phyloP scores from a whole-genome alignment of 257 asterid species.

The Solanum arcanum region DNA sequence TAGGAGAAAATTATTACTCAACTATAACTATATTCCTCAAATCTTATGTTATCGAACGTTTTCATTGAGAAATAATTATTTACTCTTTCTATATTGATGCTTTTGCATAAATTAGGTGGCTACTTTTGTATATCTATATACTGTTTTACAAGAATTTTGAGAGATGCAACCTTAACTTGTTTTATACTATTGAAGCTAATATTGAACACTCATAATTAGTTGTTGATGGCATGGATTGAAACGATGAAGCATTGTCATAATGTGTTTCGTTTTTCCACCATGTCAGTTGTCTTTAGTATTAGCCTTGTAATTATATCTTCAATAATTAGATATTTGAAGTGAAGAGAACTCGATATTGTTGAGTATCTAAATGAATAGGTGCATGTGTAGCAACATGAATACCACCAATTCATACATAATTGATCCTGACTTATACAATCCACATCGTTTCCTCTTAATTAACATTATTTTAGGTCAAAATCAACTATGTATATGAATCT shows the following conservation, averaged over 20 bases:
- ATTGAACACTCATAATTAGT: no score
- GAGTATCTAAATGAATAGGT: not conserved
- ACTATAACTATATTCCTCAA: not conserved
- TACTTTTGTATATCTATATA: no score
- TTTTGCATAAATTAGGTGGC: no score
- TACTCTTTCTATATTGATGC: no score
- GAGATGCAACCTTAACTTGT: no score
- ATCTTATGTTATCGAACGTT: not conserved
- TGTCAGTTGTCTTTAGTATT: not conserved
- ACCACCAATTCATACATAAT: not conserved
- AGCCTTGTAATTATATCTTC: no score
- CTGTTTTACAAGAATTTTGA: no score
- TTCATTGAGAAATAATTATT: not conserved
- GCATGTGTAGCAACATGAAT: not conserved
- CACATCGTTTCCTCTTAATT: no score
- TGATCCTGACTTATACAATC: no score
- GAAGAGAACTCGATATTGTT: not conserved
- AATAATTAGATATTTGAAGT: not conserved
- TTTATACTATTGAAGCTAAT: no score
- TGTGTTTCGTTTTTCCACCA: not conserved
- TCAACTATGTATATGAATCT: not conserved
- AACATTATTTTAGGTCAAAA: not conserved
- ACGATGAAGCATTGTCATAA: no score
- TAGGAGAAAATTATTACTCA: not conserved
- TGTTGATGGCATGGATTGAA: no score